phyloP scores from a whole-genome alignment of 257 asterid species.

The Paulownia fortunei region DNA sequence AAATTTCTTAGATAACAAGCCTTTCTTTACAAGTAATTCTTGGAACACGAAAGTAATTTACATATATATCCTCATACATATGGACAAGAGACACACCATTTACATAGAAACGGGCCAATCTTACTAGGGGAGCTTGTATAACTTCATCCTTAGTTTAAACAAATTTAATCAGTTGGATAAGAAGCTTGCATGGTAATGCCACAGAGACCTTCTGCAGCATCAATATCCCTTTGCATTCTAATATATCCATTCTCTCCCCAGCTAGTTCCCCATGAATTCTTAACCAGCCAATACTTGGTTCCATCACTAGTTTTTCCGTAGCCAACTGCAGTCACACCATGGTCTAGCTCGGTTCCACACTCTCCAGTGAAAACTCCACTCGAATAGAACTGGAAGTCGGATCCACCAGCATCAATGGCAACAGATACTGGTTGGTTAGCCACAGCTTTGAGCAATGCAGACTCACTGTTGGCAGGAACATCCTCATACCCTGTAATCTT shows the following conservation, averaged over 20 bases:
- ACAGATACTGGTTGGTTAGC: conserved; percentile 41
- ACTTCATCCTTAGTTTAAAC: not conserved
- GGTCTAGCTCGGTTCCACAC: conserved; percentile 48
- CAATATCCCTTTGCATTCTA: conserved; percentile 43
- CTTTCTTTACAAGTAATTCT: conserved; percentile 11
- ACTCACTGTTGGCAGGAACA: conserved; percentile 42
- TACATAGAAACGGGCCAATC: not conserved
- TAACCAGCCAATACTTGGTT: conserved; percentile 44
- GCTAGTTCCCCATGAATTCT: conserved; percentile 49
- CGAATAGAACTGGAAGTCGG: conserved; percentile 42
- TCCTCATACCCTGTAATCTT: conserved; percentile 39
- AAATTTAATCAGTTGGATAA: conserved; percentile 32
- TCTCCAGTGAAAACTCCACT: conserved; percentile 47
- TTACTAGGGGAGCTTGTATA: not conserved
- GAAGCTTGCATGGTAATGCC: conserved; percentile 48
- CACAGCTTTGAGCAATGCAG: conserved; percentile 37
- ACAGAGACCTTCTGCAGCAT: conserved; percentile 37
- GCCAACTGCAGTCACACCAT: conserved; percentile 51
- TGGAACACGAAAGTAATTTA: conserved; percentile 2
- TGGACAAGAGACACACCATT: not conserved
- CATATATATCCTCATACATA: not conserved
- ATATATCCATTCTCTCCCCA: conserved; percentile 54
- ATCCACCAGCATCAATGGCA: conserved; percentile 43
- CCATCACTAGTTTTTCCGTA: conserved; percentile 37
- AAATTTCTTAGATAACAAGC: not conserved